Evolutionary conservation across 2,329 filamentous ascomycete species (phyloP).

Genomic region (Pochonia chlamydosporia): DNA sequence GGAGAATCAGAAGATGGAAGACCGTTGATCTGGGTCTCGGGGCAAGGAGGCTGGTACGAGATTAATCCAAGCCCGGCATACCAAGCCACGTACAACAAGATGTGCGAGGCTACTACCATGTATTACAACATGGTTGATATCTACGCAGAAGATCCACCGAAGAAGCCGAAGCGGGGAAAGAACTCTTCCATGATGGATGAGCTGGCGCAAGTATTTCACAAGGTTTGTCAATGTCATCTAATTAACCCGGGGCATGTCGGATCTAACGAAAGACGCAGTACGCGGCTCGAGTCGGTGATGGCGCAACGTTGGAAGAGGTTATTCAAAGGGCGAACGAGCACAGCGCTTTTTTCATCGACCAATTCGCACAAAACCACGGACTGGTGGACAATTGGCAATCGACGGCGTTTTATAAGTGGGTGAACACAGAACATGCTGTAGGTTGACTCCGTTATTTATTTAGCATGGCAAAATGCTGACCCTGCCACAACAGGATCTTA

Average conservation of each 20-base stretch:
- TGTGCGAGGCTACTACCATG: slow-evolving; percentile 57
- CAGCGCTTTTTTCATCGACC: slow-evolving; percentile 45
- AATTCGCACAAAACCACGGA: slow-evolving; percentile 37
- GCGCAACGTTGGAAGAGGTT: slow-evolving; percentile 44
- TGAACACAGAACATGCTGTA: slow-evolving; percentile 36
- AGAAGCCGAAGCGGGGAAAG: slow-evolving; percentile 21
- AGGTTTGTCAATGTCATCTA: slow-evolving; percentile 6
- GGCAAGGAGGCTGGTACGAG: slow-evolving; percentile 61
- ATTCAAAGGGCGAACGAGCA: slow-evolving; percentile 40
- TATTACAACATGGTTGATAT: slow-evolving; percentile 58
- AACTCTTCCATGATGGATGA: slow-evolving; percentile 24
- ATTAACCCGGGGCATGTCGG: no score
- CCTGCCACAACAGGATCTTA: slow-evolving; percentile 17
- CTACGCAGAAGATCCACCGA: slow-evolving; percentile 34
- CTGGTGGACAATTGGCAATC: slow-evolving; percentile 32
- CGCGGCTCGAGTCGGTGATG: slow-evolving; percentile 46
- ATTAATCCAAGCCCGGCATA: slow-evolving; percentile 56
- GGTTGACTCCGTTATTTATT: slow-evolving; percentile 11
- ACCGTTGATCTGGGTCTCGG: slow-evolving; percentile 57
- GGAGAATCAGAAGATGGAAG: slow-evolving; percentile 42
- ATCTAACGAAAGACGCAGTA: slow-evolving; percentile 33
- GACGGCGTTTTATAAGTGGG: slow-evolving; percentile 45
- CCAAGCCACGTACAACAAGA: slow-evolving; percentile 47
- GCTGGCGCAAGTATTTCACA: slow-evolving; percentile 25
- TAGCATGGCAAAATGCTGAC: neutral